A percentile compares a stretch with the other conserved stretches of the same genome.
Conservation (phyloP, 306 rosid genomes). For the Ochetophila trinervis region DNA sequence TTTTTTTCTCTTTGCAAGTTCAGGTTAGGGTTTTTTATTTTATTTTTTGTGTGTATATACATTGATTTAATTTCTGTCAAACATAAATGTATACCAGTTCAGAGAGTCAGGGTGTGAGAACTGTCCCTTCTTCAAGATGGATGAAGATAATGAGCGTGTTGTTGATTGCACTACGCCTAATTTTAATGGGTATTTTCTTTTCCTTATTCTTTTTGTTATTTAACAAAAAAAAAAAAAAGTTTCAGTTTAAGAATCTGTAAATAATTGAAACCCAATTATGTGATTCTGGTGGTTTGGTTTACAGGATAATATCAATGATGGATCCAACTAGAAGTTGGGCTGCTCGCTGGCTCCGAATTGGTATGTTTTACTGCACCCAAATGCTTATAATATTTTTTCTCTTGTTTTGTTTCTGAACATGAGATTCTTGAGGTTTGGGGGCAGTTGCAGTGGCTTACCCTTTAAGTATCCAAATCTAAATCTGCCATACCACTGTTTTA, state of each 20-base stretch:
- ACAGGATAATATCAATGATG: slow-evolving; percentile 85
- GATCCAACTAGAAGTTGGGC: slow-evolving; percentile 94
- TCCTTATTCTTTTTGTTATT: background rate
- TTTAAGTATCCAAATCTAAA: background rate
- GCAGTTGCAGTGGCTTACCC: background rate
- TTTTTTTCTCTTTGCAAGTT: background rate
- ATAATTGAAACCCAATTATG: background rate
- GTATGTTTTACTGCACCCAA: slow-evolving; percentile 28
- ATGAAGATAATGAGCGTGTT: slow-evolving; percentile 80
- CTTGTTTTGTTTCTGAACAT: background rate
- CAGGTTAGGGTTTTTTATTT: no score
- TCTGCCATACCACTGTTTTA: background rate
- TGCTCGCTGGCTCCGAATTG: slow-evolving; percentile 89
- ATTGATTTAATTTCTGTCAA: background rate
- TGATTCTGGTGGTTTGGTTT: background rate
- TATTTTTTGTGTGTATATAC: no score
- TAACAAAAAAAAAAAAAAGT: no score
- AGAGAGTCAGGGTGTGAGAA: slow-evolving; percentile 93
- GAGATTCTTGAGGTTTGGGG: background rate
- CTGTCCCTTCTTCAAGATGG: slow-evolving; percentile 90
- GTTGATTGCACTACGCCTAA: slow-evolving; percentile 92
- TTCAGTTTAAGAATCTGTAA: no score
- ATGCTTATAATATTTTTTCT: background rate
- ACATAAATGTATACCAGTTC: slow-evolving; percentile 39
- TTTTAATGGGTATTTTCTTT: slow-evolving; percentile 66